Percentiles rank a stretch among this genome's conserved stretches.
Evolutionary conservation across 805 yeast genomes (phyloP).

Genomic region (Monosporozyma servazzii): DNA sequence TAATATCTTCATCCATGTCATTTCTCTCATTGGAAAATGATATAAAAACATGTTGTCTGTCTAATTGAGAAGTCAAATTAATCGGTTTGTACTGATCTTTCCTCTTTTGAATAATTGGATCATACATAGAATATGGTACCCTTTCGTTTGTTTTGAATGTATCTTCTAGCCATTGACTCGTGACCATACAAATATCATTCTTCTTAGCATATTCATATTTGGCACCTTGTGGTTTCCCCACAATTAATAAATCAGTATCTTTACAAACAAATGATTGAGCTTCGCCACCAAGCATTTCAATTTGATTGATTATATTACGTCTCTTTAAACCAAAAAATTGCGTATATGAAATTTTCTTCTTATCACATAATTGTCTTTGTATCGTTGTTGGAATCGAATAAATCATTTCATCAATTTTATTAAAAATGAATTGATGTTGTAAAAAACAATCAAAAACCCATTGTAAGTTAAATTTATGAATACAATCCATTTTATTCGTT

Average conservation of each 20-base stretch:
- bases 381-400: neutral
- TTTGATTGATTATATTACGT: conserved; percentile 52
- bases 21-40: neutral
- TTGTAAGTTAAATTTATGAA: neutral
- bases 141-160: neutral
- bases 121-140: neutral
- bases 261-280: conserved; percentile 57
- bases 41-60: neutral
- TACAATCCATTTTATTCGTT: neutral
- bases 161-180: conserved; percentile 76
- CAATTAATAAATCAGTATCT: conserved; percentile 60
- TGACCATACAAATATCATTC: conserved; percentile 40
- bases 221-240: conserved; percentile 57
- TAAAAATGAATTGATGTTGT: neutral
- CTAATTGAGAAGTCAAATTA: neutral
- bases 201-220: conserved; percentile 82
- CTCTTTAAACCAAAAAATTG: conserved; percentile 83
- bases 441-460: neutral
- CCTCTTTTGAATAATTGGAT: neutral
- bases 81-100: neutral
- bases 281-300: conserved; percentile 61
- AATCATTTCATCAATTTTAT: neutral
- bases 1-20: neutral
- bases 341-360: conserved; percentile 35
- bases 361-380: neutral